Evolutionary conservation across 192 early-diverging fungal species (phyloP).

Genomic region (Paraglomus occultum): DNA sequence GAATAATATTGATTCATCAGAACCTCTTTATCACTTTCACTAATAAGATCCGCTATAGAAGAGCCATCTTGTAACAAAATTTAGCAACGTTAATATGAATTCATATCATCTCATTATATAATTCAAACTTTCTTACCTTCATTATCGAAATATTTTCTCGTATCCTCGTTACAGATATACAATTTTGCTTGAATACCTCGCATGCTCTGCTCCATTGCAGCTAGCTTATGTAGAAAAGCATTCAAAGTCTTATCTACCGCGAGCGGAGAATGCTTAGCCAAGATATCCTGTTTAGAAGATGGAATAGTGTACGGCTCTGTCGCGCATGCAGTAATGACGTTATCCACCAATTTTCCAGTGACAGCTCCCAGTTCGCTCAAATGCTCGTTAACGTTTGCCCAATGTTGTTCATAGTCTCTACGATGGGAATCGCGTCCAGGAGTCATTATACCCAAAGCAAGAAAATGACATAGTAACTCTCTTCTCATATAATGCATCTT

Average conservation of each 20-base stretch:
- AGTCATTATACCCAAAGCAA: conserved; percentile 40
- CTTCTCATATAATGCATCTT: conserved; percentile 54
- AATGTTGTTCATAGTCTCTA: conserved; percentile 44
- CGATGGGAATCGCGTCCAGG: conserved; percentile 24
- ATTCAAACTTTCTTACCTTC: conserved; percentile 10
- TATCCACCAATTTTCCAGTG: conserved; percentile 40
- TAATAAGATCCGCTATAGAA: conserved; percentile 13
- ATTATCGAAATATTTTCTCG: conserved; percentile 33
- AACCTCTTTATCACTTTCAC: conserved; percentile 30
- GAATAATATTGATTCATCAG: conserved; percentile 48
- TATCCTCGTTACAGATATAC: conserved; percentile 57
- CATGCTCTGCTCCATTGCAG: conserved; percentile 49
- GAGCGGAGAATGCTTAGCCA: conserved; percentile 37
- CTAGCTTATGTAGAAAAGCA: conserved; percentile 46
- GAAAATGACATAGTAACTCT: conserved; percentile 53
- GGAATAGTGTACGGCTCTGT: conserved; percentile 37
- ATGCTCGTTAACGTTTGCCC: conserved; percentile 38
- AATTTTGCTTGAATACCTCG: conserved; percentile 57
- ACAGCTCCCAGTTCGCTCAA: conserved; percentile 36
- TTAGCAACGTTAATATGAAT: background rate
- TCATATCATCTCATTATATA: background rate
- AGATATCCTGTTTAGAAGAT: conserved; percentile 33
- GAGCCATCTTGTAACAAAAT: too few species aligned
- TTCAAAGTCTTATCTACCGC: conserved; percentile 36
- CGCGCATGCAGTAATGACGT: conserved; percentile 40